A percentile compares a stretch with the other conserved stretches of the same genome.
Evolutionary conservation across 805 yeast genomes (phyloP).

Genomic region (Lipomyces orientalis): DNA sequence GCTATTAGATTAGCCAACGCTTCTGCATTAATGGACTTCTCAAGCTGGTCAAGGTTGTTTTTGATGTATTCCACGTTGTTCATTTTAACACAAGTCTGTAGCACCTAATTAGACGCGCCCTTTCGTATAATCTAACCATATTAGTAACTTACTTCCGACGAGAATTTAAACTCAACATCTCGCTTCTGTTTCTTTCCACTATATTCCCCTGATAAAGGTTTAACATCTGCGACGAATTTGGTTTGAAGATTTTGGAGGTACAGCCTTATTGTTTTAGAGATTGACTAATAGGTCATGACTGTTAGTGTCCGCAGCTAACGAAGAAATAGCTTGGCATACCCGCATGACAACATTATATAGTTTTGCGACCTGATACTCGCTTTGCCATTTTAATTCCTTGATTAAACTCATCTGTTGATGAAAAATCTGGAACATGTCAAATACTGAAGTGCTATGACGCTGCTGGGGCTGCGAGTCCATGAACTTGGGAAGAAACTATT

Average conservation of each 20-base stretch:
- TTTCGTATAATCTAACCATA: constrained; percentile 55
- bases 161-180: constrained; percentile 41
- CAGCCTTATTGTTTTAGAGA: constrained; percentile 63
- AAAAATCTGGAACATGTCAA: constrained; percentile 69
- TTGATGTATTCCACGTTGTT: constrained; percentile 57
- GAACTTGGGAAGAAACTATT: constrained; percentile 3
- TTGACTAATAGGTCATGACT: constrained; percentile 40
- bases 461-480: constrained; percentile 34
- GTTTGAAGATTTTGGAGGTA: constrained; percentile 49
- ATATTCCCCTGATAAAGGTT: background rate
- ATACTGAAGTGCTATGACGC: constrained; percentile 63
- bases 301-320: background rate
- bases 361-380: constrained; percentile 65
- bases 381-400: constrained; percentile 66
- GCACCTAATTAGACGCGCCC: constrained; percentile 57
- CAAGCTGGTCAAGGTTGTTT: constrained; percentile 54
- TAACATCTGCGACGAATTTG: constrained; percentile 39
- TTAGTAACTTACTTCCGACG: constrained; percentile 33
- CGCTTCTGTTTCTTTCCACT: constrained; percentile 43
- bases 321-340: constrained; percentile 27
- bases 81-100: constrained; percentile 72
- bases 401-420: constrained; percentile 64
- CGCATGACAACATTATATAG: constrained; percentile 65
- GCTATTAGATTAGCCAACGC: constrained; percentile 52
- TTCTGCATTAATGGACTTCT: constrained; percentile 65